A percentile compares a stretch with the other conserved stretches of the same genome.
phyloP scores from a whole-genome alignment of 2,329 filamentous ascomycete genomes.

The Cladosporium sp. region DNA sequence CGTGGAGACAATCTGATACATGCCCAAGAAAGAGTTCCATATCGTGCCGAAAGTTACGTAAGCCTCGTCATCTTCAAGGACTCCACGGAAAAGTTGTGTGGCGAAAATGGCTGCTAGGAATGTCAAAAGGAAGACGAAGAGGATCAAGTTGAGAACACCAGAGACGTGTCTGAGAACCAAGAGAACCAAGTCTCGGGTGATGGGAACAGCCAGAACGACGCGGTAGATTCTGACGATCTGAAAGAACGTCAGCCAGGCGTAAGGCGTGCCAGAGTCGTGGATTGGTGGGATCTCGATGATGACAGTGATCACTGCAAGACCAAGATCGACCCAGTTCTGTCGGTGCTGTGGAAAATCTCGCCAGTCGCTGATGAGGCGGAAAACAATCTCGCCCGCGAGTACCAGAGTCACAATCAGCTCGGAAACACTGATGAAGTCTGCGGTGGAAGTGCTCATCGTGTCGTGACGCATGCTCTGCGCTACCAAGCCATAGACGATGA shows the following conservation, averaged over 20 bases:
- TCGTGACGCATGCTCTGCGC: conserved; percentile 74
- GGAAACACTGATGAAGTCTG: conserved; percentile 63
- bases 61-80: conserved; percentile 58
- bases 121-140: conserved; percentile 94
- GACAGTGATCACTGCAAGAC: conserved; percentile 73
- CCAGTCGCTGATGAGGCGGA: conserved; percentile 77
- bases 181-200: conserved; percentile 81
- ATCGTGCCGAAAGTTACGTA: conserved; percentile 84
- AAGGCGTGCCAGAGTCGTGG: conserved; percentile 63
- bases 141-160: conserved; percentile 89
- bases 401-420: conserved; percentile 74
- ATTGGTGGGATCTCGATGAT: conserved; percentile 84
- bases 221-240: conserved; percentile 91
- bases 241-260: conserved; percentile 87
- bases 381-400: conserved; percentile 74
- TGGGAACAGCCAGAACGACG: conserved; percentile 80
- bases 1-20: conserved; percentile 95
- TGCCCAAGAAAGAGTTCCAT: conserved; percentile 92
- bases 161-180: conserved; percentile 85
- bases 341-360: conserved; percentile 69
- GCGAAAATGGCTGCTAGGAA: conserved; percentile 93
- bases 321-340: conserved; percentile 75
- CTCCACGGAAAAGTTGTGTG: conserved; percentile 84
- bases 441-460: conserved; percentile 61
- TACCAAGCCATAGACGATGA: conserved; percentile 78